Base-by-base conservation (phyloP, 2,329 filamentous ascomycete species). In the Thielaviopsis ethacetica region DNA sequence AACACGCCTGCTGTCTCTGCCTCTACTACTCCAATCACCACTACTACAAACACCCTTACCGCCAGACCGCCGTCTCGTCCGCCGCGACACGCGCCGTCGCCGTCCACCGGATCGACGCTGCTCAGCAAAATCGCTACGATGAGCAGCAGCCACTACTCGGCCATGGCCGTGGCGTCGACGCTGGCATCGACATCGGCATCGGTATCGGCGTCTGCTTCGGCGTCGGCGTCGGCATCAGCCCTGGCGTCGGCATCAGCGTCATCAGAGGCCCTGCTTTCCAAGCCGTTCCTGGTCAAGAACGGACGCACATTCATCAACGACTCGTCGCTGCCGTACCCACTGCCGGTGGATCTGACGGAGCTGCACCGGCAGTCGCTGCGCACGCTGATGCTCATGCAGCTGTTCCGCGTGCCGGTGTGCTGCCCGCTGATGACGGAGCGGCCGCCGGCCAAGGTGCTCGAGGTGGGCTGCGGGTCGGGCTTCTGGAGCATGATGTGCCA, bases 401-500 rank as follows among this genome's bases (percentile, higher is more conserved):
- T 95, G 38, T 90, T 93, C 65, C 88, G 89, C 52, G 82, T 82
- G 12, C 86, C 89, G 0, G 79, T 93, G 59, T 91, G 86, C 70
- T 86, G 85, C 9, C 84, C 85, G 1, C 75, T 76, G 30, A 77
- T 88, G 58, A 73, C 77, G 51, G 77, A 81, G 63, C 81, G 81
- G 53, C 83, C 87, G 21, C 91, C 91, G 0, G 78, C 78, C 65
- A 84, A 83, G 63, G 85, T 97, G 27, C 76, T 97, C 24, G 91
- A 97, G 67, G 72, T 96, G 38, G 90, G 84, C 30, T 97, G 91
- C 69, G 91, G 91, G 19, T 86, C 86, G 21, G 91, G 83, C 24
- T 87, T 94, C 68, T 96, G 91, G 91, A 91, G 87, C 65, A 85
- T 87, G 71, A 83, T 89, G 75, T 94, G 88, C 69, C 86, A 95